A percentile compares a stretch with the other conserved stretches of the same genome.
phyloP scores from a whole-genome alignment of 768 basidiomycete species.

The Dacryopinax spathularia region DNA sequence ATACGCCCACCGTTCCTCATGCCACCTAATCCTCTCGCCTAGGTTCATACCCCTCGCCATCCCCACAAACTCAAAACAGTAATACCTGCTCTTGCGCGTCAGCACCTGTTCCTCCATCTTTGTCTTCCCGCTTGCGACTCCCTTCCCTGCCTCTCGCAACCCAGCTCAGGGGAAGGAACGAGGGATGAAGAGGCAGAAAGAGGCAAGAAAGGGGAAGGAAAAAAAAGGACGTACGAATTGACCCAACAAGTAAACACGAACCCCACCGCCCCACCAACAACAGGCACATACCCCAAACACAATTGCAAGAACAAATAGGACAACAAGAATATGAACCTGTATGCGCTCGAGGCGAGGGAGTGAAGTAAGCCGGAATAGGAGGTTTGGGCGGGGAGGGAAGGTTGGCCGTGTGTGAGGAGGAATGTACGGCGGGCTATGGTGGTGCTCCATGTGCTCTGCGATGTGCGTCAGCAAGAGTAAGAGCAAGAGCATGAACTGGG shows the following conservation, averaged over 20 bases:
- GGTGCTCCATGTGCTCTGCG: conserved; percentile 62
- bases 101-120: too few species aligned
- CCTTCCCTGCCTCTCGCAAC: too few species aligned
- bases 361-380: conserved; percentile 45
- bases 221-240: conserved; percentile 50
- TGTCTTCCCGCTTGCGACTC: too few species aligned
- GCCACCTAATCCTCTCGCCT: conserved; percentile 49
- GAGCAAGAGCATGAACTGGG: not conserved
- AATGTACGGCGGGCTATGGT: conserved; percentile 63
- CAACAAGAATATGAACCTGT: conserved; percentile 65
- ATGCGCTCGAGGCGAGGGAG: conserved; percentile 64
- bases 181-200: not conserved
- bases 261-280: conserved; percentile 42
- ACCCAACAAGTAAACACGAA: conserved; percentile 76
- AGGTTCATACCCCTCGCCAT: conserved; percentile 58
- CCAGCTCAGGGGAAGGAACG: too few species aligned
- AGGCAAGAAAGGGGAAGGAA: not conserved
- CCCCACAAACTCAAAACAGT: conserved; percentile 44
- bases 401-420: conserved; percentile 52
- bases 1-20: conserved; percentile 85
- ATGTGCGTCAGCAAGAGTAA: conserved; percentile 8
- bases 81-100: not conserved
- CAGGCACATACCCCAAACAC: conserved; percentile 47
- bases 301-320: conserved; percentile 61
- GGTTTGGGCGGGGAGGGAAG: conserved; percentile 34